These are phyloP conservation scores for Flaveria robusta DNA, from an alignment of 129 eudicot species.

Conservation along the genomic window DNA sequence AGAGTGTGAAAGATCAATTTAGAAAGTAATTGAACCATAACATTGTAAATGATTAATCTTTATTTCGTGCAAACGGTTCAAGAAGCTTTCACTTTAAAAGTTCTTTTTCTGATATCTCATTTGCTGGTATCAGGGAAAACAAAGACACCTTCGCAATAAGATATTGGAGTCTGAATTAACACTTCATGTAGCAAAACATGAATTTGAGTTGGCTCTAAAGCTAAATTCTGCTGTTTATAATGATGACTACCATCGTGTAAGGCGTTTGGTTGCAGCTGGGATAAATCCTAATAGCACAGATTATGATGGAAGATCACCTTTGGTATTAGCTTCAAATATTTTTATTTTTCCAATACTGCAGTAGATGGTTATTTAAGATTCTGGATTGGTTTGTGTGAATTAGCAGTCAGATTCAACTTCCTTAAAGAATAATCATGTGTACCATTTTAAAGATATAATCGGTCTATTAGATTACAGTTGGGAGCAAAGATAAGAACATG, in stretches of 20 bases:
- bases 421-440: not conserved
- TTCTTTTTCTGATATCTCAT: not conserved
- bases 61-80: not conserved
- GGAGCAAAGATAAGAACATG: not conserved
- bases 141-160: conserved; percentile 38
- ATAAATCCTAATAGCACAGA: conserved; percentile 58
- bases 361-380: not conserved
- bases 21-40: not conserved
- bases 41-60: not conserved
- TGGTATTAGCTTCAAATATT: conserved; percentile 45
- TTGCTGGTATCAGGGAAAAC: conserved; percentile 47
- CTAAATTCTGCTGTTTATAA: conserved; percentile 60
- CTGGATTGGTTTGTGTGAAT: not conserved
- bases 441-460: not conserved
- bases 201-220: conserved; percentile 56
- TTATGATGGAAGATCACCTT: conserved; percentile 67
- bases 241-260: conserved; percentile 51
- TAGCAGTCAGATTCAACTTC: not conserved
- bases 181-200: conserved; percentile 57
- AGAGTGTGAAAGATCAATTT: not conserved
- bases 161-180: conserved; percentile 56
- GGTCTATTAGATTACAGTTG: not conserved
- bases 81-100: not conserved
- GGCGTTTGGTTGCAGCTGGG: conserved; percentile 60
- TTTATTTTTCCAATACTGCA: not conserved